A percentile compares a stretch with the other conserved stretches of the same genome.
Conservation (phyloP, 768 basidiomycete genomes). For the Panaeolus cyanescens region DNA sequence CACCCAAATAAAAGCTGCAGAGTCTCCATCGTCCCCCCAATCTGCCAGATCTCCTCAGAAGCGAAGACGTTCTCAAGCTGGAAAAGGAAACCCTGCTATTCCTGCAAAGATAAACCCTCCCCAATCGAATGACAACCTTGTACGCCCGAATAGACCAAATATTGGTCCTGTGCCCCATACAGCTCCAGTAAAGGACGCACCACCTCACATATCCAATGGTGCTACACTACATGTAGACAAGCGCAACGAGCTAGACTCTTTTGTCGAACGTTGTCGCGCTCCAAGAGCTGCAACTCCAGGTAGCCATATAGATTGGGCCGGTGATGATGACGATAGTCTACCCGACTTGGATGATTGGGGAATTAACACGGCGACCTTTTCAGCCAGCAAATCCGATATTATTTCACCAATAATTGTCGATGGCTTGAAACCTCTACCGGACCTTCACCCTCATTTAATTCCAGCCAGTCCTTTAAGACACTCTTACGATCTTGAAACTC, state of each 20-base stretch:
- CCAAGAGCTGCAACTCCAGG: conserved; percentile 70
- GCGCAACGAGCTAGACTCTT: conserved; percentile 68
- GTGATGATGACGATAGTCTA: conserved; percentile 80
- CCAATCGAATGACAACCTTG: conserved; percentile 32
- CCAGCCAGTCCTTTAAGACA: conserved; percentile 16
- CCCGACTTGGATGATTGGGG: conserved; percentile 90
- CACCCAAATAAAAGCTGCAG: conserved; percentile 20
- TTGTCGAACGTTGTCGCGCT: conserved; percentile 76
- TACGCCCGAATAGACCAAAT: conserved; percentile 32
- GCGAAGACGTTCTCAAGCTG: conserved; percentile 49
- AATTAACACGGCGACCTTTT: conserved; percentile 44
- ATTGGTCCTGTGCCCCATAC: conserved; percentile 35
- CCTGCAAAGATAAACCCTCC: conserved; percentile 34
- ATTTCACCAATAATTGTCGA: conserved; percentile 74
- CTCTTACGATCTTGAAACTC: not conserved
- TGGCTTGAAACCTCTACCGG: conserved; percentile 61
- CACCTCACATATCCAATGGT: conserved; percentile 51
- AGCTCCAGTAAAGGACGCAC: conserved; percentile 53
- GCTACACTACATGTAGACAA: conserved; percentile 38
- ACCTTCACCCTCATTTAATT: conserved; percentile 28
- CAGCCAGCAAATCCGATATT: conserved; percentile 34
- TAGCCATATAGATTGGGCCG: conserved; percentile 88
- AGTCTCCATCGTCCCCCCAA: conserved; percentile 20
- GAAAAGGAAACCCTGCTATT: conserved; percentile 25
- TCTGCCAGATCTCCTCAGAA: conserved; percentile 47